Conservation (phyloP, 108 stramenopile species). For the Mediolabrus comicus region DNA sequence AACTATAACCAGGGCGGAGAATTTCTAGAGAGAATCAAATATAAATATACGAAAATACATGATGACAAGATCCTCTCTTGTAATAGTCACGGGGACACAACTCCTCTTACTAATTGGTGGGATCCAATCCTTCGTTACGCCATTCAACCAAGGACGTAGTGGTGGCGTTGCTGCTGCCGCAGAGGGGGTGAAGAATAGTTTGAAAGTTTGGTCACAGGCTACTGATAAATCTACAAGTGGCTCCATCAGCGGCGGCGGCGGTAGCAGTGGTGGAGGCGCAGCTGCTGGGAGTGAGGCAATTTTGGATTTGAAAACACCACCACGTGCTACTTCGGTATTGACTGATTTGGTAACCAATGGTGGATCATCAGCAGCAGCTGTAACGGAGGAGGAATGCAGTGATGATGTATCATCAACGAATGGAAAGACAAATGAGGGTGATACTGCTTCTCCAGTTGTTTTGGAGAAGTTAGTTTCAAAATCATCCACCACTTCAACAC, state of each 20-base stretch:
- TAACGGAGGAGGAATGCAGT: not conserved
- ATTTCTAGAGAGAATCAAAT: no score
- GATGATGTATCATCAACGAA: not conserved
- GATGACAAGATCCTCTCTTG: not conserved
- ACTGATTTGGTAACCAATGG: slow-evolving; percentile 4
- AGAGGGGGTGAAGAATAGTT: not conserved
- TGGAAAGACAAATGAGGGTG: not conserved
- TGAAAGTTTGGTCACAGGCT: not conserved
- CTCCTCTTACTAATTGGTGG: slow-evolving; percentile 8
- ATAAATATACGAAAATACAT: not conserved
- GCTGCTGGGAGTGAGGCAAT: slow-evolving; percentile 3
- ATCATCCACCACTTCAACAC: not conserved
- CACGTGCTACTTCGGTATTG: not conserved
- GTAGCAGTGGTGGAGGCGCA: not conserved
- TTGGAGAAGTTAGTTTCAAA: not conserved
- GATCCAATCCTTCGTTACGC: slow-evolving; percentile 24
- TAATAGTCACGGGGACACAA: not conserved
- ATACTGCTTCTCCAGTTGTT: no score
- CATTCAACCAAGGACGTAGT: not conserved
- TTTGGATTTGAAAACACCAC: slow-evolving; percentile 1
- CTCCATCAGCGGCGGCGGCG: not conserved
- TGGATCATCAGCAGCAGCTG: not conserved
- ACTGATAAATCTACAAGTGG: not conserved
- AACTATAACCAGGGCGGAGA: no score
- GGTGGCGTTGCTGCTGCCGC: not conserved